These are phyloP conservation scores for Prunus armeniaca DNA, from an alignment of 306 rosid species.

Conservation along the genomic window DNA sequence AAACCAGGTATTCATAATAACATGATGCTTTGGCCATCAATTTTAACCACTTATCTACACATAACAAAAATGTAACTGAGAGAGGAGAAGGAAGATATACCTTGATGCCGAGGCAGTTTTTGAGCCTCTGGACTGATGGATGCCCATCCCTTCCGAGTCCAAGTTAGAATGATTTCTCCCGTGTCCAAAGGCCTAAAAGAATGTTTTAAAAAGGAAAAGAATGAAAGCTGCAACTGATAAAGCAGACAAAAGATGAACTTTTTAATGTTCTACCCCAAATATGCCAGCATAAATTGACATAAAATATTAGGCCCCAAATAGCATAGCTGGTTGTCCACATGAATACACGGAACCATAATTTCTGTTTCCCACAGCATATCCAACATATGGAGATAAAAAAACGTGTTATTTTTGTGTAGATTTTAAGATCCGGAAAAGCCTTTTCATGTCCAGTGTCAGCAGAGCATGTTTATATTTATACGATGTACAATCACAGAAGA, in stretches of 20 bases:
- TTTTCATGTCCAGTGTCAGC: neutral
- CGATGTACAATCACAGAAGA: neutral
- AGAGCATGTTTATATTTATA: neutral
- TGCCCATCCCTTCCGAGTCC: conserved; percentile 46
- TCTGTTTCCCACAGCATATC: neutral
- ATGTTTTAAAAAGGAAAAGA: neutral
- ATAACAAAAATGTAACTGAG: neutral
- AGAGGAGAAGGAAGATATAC: conserved; percentile 28
- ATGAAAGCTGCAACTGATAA: neutral
- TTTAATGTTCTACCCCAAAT: neutral
- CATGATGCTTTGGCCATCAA: neutral
- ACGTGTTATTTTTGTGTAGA: neutral
- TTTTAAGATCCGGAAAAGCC: neutral
- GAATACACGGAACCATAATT: neutral
- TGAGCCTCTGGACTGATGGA: conserved; percentile 41
- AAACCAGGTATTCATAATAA: neutral
- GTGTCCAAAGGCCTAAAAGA: conserved; percentile 52
- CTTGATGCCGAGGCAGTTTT: conserved; percentile 50
- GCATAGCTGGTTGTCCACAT: neutral
- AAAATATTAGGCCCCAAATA: neutral
- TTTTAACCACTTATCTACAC: neutral
- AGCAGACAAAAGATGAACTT: neutral
- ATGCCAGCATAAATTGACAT: conserved; percentile 1
- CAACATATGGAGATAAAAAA: neutral
- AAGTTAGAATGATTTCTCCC: conserved; percentile 37